These are phyloP conservation scores for Rhizopogon vesiculosus DNA, from an alignment of 768 basidiomycete genomes.

Conservation along the genomic window DNA sequence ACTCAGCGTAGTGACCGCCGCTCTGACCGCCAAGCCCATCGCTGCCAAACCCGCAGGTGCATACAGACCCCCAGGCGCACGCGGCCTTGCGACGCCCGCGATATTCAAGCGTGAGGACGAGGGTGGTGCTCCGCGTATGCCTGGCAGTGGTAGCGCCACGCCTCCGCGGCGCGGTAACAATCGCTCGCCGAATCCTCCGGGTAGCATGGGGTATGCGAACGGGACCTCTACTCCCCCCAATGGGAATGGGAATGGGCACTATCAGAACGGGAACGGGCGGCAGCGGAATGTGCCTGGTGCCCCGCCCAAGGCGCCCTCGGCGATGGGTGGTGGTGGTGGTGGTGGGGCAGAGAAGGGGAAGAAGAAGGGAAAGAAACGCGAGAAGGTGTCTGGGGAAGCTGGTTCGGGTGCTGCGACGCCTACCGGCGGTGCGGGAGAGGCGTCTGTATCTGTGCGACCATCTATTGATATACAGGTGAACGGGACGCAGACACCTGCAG, in stretches of 20 bases:
- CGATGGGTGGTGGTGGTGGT: constrained; percentile 28
- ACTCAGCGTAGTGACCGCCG: constrained; percentile 47
- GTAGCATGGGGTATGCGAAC: constrained; percentile 20
- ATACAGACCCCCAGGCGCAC: constrained; percentile 90
- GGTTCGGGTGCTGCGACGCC: constrained; percentile 27
- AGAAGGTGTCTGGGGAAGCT: constrained; percentile 19
- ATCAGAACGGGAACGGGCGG: constrained; percentile 32
- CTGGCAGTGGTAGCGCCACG: constrained; percentile 51
- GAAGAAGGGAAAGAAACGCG: constrained; percentile 43
- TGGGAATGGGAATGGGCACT: constrained; percentile 29
- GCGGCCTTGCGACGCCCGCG: constrained; percentile 82
- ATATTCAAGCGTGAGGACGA: constrained; percentile 93
- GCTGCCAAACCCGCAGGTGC: constrained; percentile 74
- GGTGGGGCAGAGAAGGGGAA: constrained; percentile 45
- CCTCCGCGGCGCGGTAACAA: constrained; percentile 53
- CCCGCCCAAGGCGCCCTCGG: constrained; percentile 44
- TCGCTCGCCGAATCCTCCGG: constrained; percentile 52
- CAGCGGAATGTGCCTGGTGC: constrained; percentile 73
- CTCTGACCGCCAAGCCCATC: constrained; percentile 48
- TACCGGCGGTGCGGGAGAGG: constrained; percentile 7
- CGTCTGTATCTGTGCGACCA: constrained; percentile 23
- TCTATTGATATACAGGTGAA: constrained; percentile 34
- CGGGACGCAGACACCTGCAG: constrained; percentile 13
- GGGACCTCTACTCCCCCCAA: constrained; percentile 15
- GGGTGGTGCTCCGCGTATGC: constrained; percentile 57